Evolutionary conservation across 305 asterid species (phyloP), one percentile per base, ranked within the genome.

Genomic region (Nicotiana rustica): DNA sequence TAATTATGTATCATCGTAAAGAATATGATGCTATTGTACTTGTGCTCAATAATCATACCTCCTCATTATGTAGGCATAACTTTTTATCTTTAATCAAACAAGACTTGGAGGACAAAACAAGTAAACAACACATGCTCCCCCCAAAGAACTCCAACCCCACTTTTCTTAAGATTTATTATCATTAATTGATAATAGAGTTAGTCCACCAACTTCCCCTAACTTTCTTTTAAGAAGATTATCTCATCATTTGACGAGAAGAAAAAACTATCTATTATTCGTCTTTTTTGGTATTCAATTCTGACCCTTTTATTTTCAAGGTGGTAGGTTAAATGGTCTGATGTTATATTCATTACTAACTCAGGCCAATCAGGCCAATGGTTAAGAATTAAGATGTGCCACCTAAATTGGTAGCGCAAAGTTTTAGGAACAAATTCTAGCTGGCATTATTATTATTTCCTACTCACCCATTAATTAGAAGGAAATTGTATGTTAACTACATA

Each of bases 121-220:
- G 17, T 6, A 73, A 73, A 21, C 78, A 71, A 6, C 66, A 60
- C 12, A 52, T 52, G 17, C 36, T 33, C 5, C 67, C 33, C 67
- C 10, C 31, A 21, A 0, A 57, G 21, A 60, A n/a, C 17, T 6
- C 68, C 68, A 25, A 21, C 41, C 17, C 14, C 21, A 49, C 61
- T 10, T 41, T 41, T 6, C 3, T 10, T 35, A 60, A 71, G 7
- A 44, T 60, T 47, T 62, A 19, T 41, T 57, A 69, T 82, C 82
- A 80, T 83, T 25, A 25, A 25, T 25, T 82, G 66, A 85, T 83
- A 85, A 87, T 85, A 44, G 87, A 52, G 88, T 89, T 89, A 69
- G 90, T 80, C 87, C 85, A 87, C 88, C 90, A 68, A 89, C 85
- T 84, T 33, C 35, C 56, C 81, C 65, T n/a, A 69, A 18, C 60